Evolutionary conservation across 306 rosid genomes (phyloP).

Genomic region (Quercus aquifolioides): DNA sequence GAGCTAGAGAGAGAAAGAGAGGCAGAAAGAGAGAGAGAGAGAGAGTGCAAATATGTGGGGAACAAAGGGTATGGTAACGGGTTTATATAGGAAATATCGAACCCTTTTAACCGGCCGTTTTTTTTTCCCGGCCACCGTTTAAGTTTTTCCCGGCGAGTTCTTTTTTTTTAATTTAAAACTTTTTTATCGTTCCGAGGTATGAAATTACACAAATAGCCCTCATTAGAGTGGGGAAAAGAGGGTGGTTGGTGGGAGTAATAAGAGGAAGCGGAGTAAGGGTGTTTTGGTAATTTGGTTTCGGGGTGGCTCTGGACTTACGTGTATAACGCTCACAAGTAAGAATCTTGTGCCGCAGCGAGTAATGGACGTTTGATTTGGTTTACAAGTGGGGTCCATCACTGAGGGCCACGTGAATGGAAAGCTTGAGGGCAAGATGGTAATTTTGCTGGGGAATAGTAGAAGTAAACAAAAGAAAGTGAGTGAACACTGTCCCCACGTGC

Average conservation of each 20-base stretch:
- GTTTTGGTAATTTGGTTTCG: background rate
- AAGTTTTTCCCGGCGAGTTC: conserved; percentile 25
- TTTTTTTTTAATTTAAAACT: background rate
- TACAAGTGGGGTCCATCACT: background rate
- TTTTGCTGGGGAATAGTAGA: background rate
- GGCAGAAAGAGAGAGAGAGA: conserved; percentile 17
- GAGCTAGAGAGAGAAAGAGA: conserved; percentile 12
- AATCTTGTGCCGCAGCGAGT: background rate
- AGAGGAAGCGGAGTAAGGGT: background rate
- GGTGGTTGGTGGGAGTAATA: too few species aligned
- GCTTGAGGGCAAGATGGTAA: background rate
- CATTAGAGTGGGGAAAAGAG: too few species aligned
- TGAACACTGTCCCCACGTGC: conserved; percentile 7
- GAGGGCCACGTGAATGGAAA: background rate
- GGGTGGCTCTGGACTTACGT: background rate
- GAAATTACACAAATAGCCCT: conserved; percentile 14
- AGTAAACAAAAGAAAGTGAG: background rate
- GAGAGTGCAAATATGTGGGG: conserved; percentile 45
- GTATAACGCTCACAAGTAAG: conserved; percentile 24
- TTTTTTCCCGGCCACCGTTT: conserved; percentile 41
- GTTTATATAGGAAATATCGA: conserved; percentile 84
- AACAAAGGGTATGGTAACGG: conserved; percentile 50
- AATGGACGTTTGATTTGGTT: background rate
- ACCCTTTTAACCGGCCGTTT: conserved; percentile 27
- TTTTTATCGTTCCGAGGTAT: background rate